These are phyloP conservation scores for Corymbia maculata DNA, from an alignment of 345 rosid genomes.

Conservation along the genomic window DNA sequence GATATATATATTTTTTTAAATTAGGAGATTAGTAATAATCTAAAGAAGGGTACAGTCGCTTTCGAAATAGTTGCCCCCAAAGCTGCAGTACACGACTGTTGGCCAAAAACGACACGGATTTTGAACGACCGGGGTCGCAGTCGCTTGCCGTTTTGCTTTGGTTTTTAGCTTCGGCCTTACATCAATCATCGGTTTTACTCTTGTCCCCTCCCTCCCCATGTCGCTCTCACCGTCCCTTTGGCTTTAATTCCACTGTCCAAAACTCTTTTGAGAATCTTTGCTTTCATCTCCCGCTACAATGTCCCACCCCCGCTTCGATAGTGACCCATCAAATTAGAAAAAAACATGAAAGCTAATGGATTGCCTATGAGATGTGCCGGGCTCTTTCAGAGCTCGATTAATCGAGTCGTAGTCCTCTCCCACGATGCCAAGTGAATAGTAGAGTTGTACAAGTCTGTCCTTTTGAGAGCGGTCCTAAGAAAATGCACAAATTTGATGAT, in stretches of 20 bases:
- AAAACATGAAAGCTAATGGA: neutral
- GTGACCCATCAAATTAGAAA: neutral
- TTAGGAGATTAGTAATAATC: neutral
- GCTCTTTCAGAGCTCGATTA: neutral
- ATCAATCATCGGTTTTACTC: neutral
- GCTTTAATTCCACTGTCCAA: neutral
- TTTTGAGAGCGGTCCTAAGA: neutral
- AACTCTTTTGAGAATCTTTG: neutral
- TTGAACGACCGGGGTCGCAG: neutral
- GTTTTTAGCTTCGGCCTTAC: neutral
- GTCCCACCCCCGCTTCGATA: neutral
- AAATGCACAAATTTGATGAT: neutral
- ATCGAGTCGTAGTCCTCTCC: neutral
- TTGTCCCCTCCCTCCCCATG: neutral
- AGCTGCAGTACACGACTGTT: neutral
- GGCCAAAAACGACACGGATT: neutral
- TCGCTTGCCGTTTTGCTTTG: neutral
- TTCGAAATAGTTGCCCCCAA: constrained; percentile 1
- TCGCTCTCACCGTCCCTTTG: neutral
- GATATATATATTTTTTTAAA: neutral
- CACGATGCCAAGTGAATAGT: neutral
- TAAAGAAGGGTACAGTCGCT: neutral
- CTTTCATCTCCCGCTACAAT: neutral
- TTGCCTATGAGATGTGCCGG: neutral
- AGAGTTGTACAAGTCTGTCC: neutral